Evolutionary conservation across 345 rosid species (phyloP).

Genomic region (Dimocarpus longan): DNA sequence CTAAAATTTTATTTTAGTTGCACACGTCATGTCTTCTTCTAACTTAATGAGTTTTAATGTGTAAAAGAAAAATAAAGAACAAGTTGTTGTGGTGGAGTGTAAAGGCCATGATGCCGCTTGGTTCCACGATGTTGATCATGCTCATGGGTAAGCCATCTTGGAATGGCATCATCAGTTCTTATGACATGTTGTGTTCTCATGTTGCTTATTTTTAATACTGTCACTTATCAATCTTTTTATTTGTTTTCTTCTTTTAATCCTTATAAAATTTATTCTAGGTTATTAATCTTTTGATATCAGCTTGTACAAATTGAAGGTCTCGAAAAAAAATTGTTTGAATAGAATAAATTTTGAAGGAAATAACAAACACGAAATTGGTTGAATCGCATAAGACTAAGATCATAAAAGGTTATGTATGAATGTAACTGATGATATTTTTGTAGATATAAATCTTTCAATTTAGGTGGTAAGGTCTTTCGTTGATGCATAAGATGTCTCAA

Average conservation of each 20-base stretch:
- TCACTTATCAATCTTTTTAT: not conserved
- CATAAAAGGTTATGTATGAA: not conserved
- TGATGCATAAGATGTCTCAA: too few species aligned
- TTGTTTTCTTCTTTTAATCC: not conserved
- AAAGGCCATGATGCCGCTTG: slow-evolving; percentile 96
- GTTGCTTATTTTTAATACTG: not conserved
- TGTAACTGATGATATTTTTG: not conserved
- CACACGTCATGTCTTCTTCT: not conserved
- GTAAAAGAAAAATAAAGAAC: slow-evolving; percentile 72
- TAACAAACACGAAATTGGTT: not conserved
- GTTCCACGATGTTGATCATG: slow-evolving; percentile 68
- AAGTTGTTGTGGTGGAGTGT: slow-evolving; percentile 75
- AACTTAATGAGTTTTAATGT: not conserved
- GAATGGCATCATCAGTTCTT: not conserved
- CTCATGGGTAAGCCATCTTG: slow-evolving; percentile 68
- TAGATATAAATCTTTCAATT: not conserved
- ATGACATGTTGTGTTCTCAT: not conserved
- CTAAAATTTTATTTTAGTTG: not conserved
- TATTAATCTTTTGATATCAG: not conserved
- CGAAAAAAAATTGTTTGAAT: not conserved
- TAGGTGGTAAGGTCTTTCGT: not conserved
- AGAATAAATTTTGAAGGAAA: not conserved
- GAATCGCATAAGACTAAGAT: not conserved
- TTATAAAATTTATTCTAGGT: not conserved
- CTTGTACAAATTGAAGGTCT: not conserved